A percentile compares a stretch with the other conserved stretches of the same genome.
Evolutionary conservation across 2,329 filamentous ascomycete genomes (phyloP).

Genomic region (Exserohilum rostratum): DNA sequence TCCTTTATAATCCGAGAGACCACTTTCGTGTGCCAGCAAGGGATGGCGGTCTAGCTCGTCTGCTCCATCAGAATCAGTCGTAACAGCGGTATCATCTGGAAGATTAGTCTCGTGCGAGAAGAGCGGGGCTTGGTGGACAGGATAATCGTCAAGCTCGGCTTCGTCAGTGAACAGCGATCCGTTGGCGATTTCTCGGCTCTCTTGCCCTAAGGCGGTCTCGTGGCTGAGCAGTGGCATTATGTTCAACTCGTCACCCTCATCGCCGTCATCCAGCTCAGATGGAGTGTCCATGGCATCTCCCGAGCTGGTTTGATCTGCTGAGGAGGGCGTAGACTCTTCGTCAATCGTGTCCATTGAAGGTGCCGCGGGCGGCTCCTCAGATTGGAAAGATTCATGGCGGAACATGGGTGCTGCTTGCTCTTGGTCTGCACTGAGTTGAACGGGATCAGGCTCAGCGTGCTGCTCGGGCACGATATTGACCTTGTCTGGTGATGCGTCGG

Average conservation of each 20-base stretch:
- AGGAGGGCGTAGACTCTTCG: conserved; percentile 25
- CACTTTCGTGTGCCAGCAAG: conserved; percentile 48
- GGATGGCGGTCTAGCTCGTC: conserved; percentile 38
- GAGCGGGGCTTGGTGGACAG: conserved; percentile 19
- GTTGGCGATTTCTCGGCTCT: conserved; percentile 12
- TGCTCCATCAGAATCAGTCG: conserved; percentile 19
- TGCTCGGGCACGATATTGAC: conserved; percentile 32
- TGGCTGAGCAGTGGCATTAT: conserved; percentile 20
- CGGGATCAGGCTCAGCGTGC: conserved; percentile 10
- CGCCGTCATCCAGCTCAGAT: conserved; percentile 22
- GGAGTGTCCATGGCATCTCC: conserved; percentile 25
- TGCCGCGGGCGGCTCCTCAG: conserved; percentile 8
- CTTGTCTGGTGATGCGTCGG: conserved; percentile 46
- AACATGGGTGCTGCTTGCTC: conserved; percentile 42
- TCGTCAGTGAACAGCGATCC: conserved; percentile 24
- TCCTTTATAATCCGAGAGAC: conserved; percentile 19
- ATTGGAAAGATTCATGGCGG: conserved; percentile 37
- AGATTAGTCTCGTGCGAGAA: conserved; percentile 30
- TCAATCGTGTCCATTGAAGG: conserved; percentile 22
- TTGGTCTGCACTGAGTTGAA: conserved; percentile 14
- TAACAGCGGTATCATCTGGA: conserved; percentile 6
- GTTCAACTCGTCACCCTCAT: conserved; percentile 21
- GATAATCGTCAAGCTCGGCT: conserved; percentile 2
- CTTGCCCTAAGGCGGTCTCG: conserved; percentile 9
- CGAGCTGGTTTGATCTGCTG: conserved; percentile 29